These are phyloP conservation scores for Fraxinus platypoda DNA, from an alignment of 305 asterid species.

Conservation along the genomic window DNA sequence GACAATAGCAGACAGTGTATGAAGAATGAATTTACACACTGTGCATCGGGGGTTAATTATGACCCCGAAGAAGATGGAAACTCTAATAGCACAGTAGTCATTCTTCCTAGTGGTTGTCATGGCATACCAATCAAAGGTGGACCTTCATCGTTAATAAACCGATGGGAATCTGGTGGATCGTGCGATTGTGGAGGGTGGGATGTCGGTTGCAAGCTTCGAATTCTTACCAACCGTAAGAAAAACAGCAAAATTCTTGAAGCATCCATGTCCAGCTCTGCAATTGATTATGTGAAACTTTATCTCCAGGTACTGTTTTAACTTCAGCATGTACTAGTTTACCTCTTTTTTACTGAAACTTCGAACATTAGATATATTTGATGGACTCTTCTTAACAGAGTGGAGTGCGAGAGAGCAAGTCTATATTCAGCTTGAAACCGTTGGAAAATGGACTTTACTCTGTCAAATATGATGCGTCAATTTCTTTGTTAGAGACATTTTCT, in stretches of 20 bases:
- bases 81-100: conserved; percentile 40
- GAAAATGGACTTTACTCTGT: conserved; percentile 61
- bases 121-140: conserved; percentile 62
- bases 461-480: conserved; percentile 51
- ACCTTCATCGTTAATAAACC: conserved; percentile 70
- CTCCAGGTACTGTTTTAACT: conserved; percentile 49
- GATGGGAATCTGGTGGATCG: conserved; percentile 81
- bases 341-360: neutral
- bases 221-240: conserved; percentile 46
- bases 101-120: conserved; percentile 83
- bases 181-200: conserved; percentile 99
- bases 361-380: neutral
- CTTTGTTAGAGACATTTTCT: conserved; percentile 79
- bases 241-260: conserved; percentile 22
- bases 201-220: conserved; percentile 78
- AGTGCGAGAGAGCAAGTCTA: conserved; percentile 44
- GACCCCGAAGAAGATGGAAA: conserved; percentile 20
- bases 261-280: conserved; percentile 26
- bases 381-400: conserved; percentile 49
- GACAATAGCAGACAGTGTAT: conserved; percentile 13
- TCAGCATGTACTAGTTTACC: neutral
- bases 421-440: conserved; percentile 62
- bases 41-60: neutral
- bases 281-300: conserved; percentile 51
- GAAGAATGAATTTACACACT: conserved; percentile 15